Percentiles rank a stretch among this genome's conserved stretches.
Conservation (phyloP, 495 filamentous ascomycete genomes). For the Aspergillus hancockii region DNA sequence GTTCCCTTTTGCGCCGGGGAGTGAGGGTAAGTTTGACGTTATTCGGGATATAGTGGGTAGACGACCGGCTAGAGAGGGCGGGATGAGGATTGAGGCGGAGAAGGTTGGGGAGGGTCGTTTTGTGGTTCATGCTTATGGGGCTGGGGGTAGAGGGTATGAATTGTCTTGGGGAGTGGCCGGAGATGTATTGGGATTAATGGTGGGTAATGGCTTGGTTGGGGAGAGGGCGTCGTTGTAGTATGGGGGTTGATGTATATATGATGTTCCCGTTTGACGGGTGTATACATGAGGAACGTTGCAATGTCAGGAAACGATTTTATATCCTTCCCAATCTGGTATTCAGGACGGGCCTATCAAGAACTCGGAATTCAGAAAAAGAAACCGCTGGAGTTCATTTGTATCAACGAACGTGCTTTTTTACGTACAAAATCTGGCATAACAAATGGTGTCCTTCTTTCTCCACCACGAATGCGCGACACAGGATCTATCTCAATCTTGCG, state of each 20-base stretch:
- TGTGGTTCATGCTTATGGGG: constrained; percentile 64
- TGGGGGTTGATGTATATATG: too few species aligned
- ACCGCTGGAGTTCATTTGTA: constrained; percentile 20
- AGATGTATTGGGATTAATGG: constrained; percentile 36
- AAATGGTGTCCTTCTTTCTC: constrained; percentile 33
- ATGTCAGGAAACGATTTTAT: too few species aligned
- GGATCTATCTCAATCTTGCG: constrained; percentile 27
- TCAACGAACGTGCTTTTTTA: constrained; percentile 37
- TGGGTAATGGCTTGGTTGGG: constrained; percentile 27
- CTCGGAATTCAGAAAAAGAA: constrained; percentile 5
- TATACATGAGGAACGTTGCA: too few species aligned
- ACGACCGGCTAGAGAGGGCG: constrained; percentile 45
- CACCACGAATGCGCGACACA: constrained; percentile 16
- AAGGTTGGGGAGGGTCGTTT: constrained; percentile 24
- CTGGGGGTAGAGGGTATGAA: constrained; percentile 61
- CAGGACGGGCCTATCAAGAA: too few species aligned
- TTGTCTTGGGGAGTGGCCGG: constrained; percentile 45
- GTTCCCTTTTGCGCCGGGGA: constrained; percentile 45
- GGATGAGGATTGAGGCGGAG: constrained; percentile 44
- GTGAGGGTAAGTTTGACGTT: constrained; percentile 42
- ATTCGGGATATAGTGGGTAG: constrained; percentile 49
- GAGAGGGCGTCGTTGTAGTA: constrained; percentile 34
- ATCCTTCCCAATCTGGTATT: too few species aligned
- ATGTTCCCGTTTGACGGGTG: too few species aligned
- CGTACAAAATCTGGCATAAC: constrained; percentile 34